Evolutionary conservation across 805 yeast species (phyloP), one percentile per base, ranked within the genome.

Genomic region (Candida corydali): DNA sequence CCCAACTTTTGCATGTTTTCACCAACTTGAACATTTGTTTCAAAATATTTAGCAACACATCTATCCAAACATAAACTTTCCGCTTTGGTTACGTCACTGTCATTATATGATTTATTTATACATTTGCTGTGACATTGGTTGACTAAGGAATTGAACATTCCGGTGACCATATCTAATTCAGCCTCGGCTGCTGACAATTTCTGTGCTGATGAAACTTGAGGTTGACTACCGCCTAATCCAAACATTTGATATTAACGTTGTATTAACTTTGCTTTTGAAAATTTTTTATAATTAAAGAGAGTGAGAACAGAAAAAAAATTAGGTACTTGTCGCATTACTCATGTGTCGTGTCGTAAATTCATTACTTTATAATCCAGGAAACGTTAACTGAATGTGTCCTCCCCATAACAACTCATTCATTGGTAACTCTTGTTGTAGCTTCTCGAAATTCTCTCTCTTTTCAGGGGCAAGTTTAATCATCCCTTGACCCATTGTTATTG

Each of bases 161-260:
- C 96, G 26, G 97, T 89, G 51, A 91, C 96, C 80, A 93, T 83
- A 62, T 91, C 98, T 49, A 91, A 75, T 65, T 91, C 98, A 40
- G 96, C 86, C 68, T 91, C 98, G 36, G 98, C 98, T 48, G 95
- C 95, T 54, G 75, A 74, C 43, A 85, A 71, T 61, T 85, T 85
- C 60, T 82, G 88, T 46, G 81, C 83, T 27, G 87, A 75, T 17
- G 83, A 70, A 46, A 80, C 55, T 59, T 81, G 86, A 45, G 91
- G 89, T 47, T 83, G 73, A 41, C 77, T 73, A 44, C 82, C 82
- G 46, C 89, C 89, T 46, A 85, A 72, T 51, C 91, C 91, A 57
- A 84, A 73, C 91, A 83, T 83, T 3, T 32, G 16, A 24, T 7
- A 11, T 19, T 18, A 5, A 18, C 8, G 14, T 27, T n/a, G n/a